A percentile compares a stretch with the other conserved stretches of the same genome.
These are phyloP conservation scores for Penicillium griseofulvum DNA, from an alignment of 2,329 filamentous ascomycete species.

Conservation along the genomic window DNA sequence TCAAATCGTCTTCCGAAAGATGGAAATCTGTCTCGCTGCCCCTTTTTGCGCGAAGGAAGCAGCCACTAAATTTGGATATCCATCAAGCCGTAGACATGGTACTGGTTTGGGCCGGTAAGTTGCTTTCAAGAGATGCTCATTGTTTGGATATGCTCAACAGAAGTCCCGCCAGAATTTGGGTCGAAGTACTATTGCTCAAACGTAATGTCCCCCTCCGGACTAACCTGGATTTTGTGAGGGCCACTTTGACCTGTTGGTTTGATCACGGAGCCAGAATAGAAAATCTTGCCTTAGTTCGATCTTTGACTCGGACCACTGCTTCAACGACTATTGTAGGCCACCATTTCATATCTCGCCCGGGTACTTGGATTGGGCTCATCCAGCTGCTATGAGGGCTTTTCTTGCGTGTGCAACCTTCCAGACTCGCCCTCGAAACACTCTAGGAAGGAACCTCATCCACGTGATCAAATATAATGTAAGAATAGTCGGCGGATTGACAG, in stretches of 20 bases:
- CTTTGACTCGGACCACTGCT: background rate
- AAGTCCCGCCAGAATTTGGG: background rate
- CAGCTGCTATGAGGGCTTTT: background rate
- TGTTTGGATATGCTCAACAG: background rate
- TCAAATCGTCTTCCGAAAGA: background rate
- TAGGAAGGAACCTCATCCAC: background rate
- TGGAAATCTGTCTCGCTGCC: background rate
- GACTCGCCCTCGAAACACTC: too few relatives aligned
- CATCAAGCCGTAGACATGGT: background rate
- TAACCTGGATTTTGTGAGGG: background rate
- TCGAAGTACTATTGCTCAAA: background rate
- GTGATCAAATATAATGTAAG: background rate
- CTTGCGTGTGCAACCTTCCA: background rate
- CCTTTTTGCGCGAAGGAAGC: background rate
- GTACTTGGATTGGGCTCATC: background rate
- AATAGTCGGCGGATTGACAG: background rate
- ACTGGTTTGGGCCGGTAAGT: background rate
- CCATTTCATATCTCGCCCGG: background rate
- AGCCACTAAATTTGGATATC: background rate
- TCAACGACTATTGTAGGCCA: background rate
- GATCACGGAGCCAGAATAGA: background rate
- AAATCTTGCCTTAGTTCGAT: background rate
- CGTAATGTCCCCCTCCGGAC: background rate
- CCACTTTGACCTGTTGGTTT: background rate
- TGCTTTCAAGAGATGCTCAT: background rate